A percentile compares a stretch with the other conserved stretches of the same genome.
phyloP scores from a whole-genome alignment of 495 filamentous ascomycete genomes.

The Aspergillus biplanus region DNA sequence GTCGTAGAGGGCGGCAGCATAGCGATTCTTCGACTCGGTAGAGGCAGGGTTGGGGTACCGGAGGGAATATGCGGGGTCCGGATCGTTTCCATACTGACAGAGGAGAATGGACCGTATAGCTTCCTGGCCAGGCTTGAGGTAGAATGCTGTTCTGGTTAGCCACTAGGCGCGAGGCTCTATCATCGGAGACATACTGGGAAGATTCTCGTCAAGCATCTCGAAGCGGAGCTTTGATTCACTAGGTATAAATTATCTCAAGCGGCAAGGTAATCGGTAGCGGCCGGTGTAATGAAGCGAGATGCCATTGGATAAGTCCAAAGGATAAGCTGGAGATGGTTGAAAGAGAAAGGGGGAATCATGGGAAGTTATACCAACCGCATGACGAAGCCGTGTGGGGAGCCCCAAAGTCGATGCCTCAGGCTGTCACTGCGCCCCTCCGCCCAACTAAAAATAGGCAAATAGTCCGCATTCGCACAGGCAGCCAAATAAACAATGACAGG shows the following conservation, averaged over 20 bases:
- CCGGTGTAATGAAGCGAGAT: not conserved
- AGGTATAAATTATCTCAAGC: slow-evolving; percentile 5
- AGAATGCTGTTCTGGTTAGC: slow-evolving; percentile 58
- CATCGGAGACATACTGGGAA: slow-evolving; percentile 66
- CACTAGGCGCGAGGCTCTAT: slow-evolving; percentile 20
- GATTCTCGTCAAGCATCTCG: slow-evolving; percentile 89
- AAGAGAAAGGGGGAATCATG: slow-evolving; percentile 1
- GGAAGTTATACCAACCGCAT: slow-evolving; percentile 4
- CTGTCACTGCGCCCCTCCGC: slow-evolving; percentile 7
- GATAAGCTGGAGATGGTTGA: not conserved
- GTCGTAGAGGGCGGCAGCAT: slow-evolving; percentile 84
- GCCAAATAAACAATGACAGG: slow-evolving; percentile 1
- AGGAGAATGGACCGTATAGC: slow-evolving; percentile 68
- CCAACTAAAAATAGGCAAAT: slow-evolving; percentile 14
- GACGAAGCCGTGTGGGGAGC: not conserved
- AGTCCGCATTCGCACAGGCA: slow-evolving; percentile 8
- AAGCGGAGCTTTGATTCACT: not conserved
- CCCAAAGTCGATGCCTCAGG: slow-evolving; percentile 5
- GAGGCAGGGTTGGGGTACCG: slow-evolving; percentile 71
- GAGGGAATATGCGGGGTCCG: slow-evolving; percentile 75
- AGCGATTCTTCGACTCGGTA: slow-evolving; percentile 75
- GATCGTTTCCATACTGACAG: slow-evolving; percentile 79
- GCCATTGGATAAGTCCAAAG: slow-evolving; percentile 17
- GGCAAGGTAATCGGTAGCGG: not conserved
- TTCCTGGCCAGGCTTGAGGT: slow-evolving; percentile 54